Evolutionary conservation across 2,329 filamentous ascomycete genomes (phyloP), one percentile per base, ranked within the genome.

Genomic region (Nemania serpens): DNA sequence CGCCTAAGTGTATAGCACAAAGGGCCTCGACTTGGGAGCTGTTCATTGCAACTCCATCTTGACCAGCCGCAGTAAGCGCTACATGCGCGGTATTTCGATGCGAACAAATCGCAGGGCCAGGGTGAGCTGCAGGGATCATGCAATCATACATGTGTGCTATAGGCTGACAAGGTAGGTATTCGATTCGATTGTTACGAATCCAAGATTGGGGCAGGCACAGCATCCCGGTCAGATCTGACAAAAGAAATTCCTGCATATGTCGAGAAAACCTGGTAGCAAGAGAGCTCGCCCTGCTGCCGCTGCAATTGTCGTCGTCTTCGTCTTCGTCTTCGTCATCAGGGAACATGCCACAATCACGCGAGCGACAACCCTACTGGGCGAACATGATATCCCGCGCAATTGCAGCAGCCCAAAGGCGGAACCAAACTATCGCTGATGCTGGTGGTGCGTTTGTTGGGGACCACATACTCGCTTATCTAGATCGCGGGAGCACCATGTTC

Each of bases 391-490:
- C 49, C 22, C 51, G 18, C 42, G 41, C 39, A 49, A 43, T 51
- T 39, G 20, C 36, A 46, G 37, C 51, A 43, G 37, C 11, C 20
- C 46, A n/a, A 51, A 20, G 55, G 48, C 34, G 57, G 54, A 49
- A 47, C 53, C 55, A 58, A 57, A 54, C 53, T 46, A 37, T 34
- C 20, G 48, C 46, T 12, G 41, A 51, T 18, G 51, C 45, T 52
- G 48, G 57, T 41, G 53, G 52, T 47, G 37, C 37, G 39, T 55
- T 50, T 51, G 50, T 58, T 55, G 61, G 58, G 61, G 54, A 49
- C 54, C 46, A 53, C 52, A 48, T 61, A 15, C 41, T 63, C 61
- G 61, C 58, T 63, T 61, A 63, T 63, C 61, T 63, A 22, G 61
- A 61, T 63, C 58, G 54, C 50, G 54, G 58, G 46, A 57, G 49